These are phyloP conservation scores for Vitis hybrid DNA, from an alignment of 177 flowering plant species.

Conservation along the genomic window DNA sequence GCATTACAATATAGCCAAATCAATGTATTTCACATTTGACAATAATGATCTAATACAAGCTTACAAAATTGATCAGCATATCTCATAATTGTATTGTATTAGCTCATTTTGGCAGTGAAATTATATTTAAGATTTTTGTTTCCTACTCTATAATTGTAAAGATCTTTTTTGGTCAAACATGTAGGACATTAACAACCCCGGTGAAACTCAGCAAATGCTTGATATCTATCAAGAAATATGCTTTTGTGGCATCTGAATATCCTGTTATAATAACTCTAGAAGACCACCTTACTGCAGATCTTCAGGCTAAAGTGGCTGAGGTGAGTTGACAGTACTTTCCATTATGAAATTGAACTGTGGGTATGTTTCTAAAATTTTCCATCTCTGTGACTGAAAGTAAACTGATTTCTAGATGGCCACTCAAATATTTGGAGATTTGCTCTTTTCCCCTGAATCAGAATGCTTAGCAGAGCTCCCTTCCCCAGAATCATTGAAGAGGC, in stretches of 20 bases:
- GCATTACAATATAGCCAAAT: too few relatives aligned
- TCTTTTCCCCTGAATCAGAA: slow-evolving; percentile 18
- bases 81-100: too few relatives aligned
- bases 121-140: too few relatives aligned
- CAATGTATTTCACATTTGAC: too few relatives aligned
- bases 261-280: slow-evolving; percentile 33
- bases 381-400: too few relatives aligned
- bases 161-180: too few relatives aligned
- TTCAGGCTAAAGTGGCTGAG: slow-evolving; percentile 26
- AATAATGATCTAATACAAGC: too few relatives aligned
- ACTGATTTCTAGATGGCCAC: slow-evolving; percentile 18
- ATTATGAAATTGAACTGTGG: too few relatives aligned
- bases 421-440: slow-evolving; percentile 24
- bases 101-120: too few relatives aligned
- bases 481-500: slow-evolving; percentile 23
- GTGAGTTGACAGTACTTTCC: background rate
- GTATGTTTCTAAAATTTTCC: too few relatives aligned
- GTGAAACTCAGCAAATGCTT: slow-evolving; percentile 27
- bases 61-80: too few relatives aligned
- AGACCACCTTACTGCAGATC: slow-evolving; percentile 27
- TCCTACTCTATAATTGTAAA: too few relatives aligned
- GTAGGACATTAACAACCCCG: slow-evolving; percentile 29
- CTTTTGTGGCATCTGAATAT: slow-evolving; percentile 23
- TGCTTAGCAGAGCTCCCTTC: slow-evolving; percentile 24
- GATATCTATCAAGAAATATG: slow-evolving; percentile 23